Evolutionary conservation across 2,329 filamentous ascomycete genomes (phyloP), one percentile per base, ranked within the genome.

Genomic region (Diaporthe capsici): DNA sequence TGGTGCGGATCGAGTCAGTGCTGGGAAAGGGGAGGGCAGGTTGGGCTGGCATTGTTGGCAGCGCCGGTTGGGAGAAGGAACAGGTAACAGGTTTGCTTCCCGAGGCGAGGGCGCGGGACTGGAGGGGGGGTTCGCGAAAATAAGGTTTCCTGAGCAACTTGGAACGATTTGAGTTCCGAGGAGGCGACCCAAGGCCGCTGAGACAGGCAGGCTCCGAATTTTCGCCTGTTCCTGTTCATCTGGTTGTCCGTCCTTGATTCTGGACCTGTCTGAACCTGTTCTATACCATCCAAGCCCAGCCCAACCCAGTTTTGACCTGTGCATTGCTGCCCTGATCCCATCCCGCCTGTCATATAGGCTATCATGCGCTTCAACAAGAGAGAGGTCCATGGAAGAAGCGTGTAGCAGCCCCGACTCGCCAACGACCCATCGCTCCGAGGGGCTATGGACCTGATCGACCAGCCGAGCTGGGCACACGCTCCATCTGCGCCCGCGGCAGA

Each of bases 401-500:
- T 49, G 68, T 72, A 61, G 71, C 71, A 53, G 58, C 31, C 71
- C 47, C 71, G 58, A 55, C 71, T 55, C 58, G 61, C 71, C 71
- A 73, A 72, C 44, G 65, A 68, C 65, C 49, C 65, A 70, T 70
- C n/a, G 65, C 65, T 42, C 22, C 61, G 42, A 73, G 71, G 74
- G 74, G 63, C 71, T 22, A 75, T 34, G 61, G 71, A 74, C 65
- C 65, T 70, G 63, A 74, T 67, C 55, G 61, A 71, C 71, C 61
- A 68, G 70, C 51, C 51, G 31, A 63, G 65, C 65, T 70, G 70
- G 51, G 74, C 70, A 63, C 53, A 63, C 61, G 53, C 61, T 51
- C 37, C 47, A 57, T 55, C 71, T 58, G 55, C 55, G 44, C 34
- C 71, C 44, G 17, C 53, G n/a, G 34, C 58, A 42, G 61, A 51